These are phyloP conservation scores for Zygosaccharomyces siamensis DNA, from an alignment of 805 yeast genomes.

Conservation along the genomic window DNA sequence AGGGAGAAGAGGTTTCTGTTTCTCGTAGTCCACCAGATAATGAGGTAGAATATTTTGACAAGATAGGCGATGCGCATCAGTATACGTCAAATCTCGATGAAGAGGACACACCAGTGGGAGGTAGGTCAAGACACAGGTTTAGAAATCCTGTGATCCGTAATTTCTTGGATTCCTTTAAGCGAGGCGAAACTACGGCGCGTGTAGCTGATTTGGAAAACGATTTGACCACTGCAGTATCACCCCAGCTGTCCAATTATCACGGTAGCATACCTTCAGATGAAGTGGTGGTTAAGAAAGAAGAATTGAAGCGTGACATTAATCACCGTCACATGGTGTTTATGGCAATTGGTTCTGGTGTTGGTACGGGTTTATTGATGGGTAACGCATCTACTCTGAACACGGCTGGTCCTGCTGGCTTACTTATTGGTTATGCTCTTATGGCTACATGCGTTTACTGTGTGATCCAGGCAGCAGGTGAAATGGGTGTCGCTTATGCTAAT, in stretches of 20 bases:
- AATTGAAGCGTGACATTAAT: conserved; percentile 32
- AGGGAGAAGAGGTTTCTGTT: conserved; percentile 3
- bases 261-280: conserved; percentile 6
- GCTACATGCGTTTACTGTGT: conserved; percentile 59
- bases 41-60: conserved; percentile 26
- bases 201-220: conserved; percentile 33
- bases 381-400: conserved; percentile 51
- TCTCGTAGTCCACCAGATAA: conserved; percentile 14
- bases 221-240: conserved; percentile 14
- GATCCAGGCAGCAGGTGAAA: conserved; percentile 60
- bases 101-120: not conserved
- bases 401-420: conserved; percentile 62
- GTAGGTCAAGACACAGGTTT: not conserved
- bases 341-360: conserved; percentile 70
- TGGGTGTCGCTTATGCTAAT: conserved; percentile 62
- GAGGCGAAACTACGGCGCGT: conserved; percentile 30
- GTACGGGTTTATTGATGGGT: conserved; percentile 73
- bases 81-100: not conserved
- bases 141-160: conserved; percentile 7
- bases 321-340: conserved; percentile 67
- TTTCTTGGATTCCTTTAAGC: conserved; percentile 42
- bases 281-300: conserved; percentile 3
- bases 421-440: conserved; percentile 56
- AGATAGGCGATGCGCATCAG: conserved; percentile 2
- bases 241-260: conserved; percentile 10